Base-by-base conservation (phyloP, 2,329 filamentous ascomycete species). In the Colletotrichum magnum region DNA sequence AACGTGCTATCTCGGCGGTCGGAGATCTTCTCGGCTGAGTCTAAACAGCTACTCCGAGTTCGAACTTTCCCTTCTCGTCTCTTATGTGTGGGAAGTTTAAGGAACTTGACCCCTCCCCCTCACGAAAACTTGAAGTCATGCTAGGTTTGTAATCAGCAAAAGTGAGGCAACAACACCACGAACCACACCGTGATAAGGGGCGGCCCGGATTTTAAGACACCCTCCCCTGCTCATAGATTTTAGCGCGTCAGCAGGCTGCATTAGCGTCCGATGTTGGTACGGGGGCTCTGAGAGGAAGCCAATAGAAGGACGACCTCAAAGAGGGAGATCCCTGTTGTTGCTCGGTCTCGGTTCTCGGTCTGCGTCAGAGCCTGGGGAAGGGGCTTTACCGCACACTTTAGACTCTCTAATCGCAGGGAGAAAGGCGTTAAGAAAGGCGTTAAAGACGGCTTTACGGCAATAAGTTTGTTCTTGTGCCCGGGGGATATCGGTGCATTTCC, bases 211-310 rank as follows among this genome's bases (percentile, higher is more conserved):
- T 64, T 54, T 64, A 58, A 59, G 36, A 18, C 48, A 24, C 26
- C 47, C 24, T 39, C 13, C 21, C 28, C 28, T 32, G 28, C 28
- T 32, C 6, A 16, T 26, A 53, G n/a, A 26, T 21, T 68, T 59
- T 59, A 58, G 45, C 53, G 60, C 16, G 65, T 68, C 65, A 68
- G 65, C 65, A 68, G 60, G 21, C 28, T 68, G 65, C 65, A 64
- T 68, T 65, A 68, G 65, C 60, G 65, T 65, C 60, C 48, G 39
- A n/a, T n/a, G n/a, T n/a, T 41, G 16, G 41, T 21, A 15, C 51
- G 41, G n/a, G 13, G 43, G 16, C 28, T 7, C 16, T 10, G n/a
- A 15, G 39, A 47, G 21, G 15, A 26, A 48, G 28, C 65, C 39
- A 68, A 68, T 43, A 5, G 52, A n/a, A 26, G 10, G n/a, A 16